Percentiles rank a stretch among this genome's conserved stretches.
phyloP scores from a whole-genome alignment of 805 yeast species.

The Monosporozyma siamensis region DNA sequence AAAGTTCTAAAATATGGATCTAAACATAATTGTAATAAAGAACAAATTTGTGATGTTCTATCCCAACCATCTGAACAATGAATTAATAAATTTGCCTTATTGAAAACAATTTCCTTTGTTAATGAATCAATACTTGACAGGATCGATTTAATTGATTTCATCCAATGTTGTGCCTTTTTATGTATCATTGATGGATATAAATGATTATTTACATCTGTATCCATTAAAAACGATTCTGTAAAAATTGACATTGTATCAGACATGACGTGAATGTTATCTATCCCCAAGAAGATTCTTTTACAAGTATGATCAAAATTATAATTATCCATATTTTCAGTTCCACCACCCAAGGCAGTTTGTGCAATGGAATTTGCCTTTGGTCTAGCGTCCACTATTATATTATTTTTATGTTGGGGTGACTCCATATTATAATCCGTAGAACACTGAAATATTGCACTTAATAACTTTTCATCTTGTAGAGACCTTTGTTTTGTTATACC shows the following conservation, averaged over 20 bases:
- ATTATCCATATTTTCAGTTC: constrained; percentile 86
- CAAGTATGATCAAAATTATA: constrained; percentile 50
- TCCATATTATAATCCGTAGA: constrained; percentile 11
- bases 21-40: constrained; percentile 73
- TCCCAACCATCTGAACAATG: constrained; percentile 99
- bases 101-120: constrained; percentile 71
- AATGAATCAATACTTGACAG: constrained; percentile 70
- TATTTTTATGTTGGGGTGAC: constrained; percentile 23
- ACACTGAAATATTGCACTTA: constrained; percentile 67
- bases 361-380: constrained; percentile 95
- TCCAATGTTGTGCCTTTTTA: constrained; percentile 42
- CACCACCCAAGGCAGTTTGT: constrained; percentile 96
- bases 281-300: constrained; percentile 70
- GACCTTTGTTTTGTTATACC: constrained; percentile 84
- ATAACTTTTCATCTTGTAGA: constrained; percentile 80
- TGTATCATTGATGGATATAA: constrained; percentile 1
- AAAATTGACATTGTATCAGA: constrained; percentile 68
- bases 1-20: constrained; percentile 86
- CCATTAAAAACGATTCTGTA: constrained; percentile 46
- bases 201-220: constrained; percentile 43
- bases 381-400: constrained; percentile 81
- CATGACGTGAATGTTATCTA: constrained; percentile 94
- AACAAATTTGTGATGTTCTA: constrained; percentile 81
- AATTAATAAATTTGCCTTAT: constrained; percentile 71
- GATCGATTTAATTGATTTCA: constrained; percentile 57